Base-by-base conservation (phyloP, 306 rosid genomes). In the Elaeagnus macrophylla region DNA sequence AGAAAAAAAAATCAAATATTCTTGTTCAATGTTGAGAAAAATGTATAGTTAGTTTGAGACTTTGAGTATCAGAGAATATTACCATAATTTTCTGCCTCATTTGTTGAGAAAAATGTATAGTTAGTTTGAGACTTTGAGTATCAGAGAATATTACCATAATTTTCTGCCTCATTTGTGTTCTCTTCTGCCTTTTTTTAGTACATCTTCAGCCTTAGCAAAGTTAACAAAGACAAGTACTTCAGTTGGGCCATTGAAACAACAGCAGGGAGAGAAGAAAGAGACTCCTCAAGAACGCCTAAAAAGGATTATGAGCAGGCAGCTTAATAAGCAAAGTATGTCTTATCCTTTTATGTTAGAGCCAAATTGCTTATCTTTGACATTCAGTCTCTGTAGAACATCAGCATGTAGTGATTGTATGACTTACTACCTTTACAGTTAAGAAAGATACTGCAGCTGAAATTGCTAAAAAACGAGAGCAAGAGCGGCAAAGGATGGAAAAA, bases 261-360 rank as follows among this genome's bases (percentile, higher is more conserved):
- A 58, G 69, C 86, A 59, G 32, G 94, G 73, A 65, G 96, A 82
- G 84, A 93, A 84, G 82, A 93, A 93, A 74, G 96, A 93, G 82
- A 93, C 99, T 55, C 99, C 99, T 61, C 99, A 87, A 68, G 99
- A 93, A 77, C 77, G 99, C 59, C 94, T 93, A n/a, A 93, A 87
- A 72, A 78, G 99, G 71, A 93, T 93, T 74, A 93, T 87, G 99
- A 93, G 83, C 77, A 86, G 56, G 69, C 99, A 93, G 67, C 81
- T 93, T 39, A 93, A 84, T 65, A 87, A 93, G 62, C 96, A 93
- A 74, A 91, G 96, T 91, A 84, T 44, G 83, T 36, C 38, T 59
- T 56, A 50, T n/a, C n/a, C n/a, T n/a, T n/a, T 1, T 10, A 37
- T 10, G 14, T 14, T 43, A 42, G 15, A 18, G 14, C 52, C 44